phyloP scores from a whole-genome alignment of 2,329 filamentous ascomycete species.

The Periconia sp. region DNA sequence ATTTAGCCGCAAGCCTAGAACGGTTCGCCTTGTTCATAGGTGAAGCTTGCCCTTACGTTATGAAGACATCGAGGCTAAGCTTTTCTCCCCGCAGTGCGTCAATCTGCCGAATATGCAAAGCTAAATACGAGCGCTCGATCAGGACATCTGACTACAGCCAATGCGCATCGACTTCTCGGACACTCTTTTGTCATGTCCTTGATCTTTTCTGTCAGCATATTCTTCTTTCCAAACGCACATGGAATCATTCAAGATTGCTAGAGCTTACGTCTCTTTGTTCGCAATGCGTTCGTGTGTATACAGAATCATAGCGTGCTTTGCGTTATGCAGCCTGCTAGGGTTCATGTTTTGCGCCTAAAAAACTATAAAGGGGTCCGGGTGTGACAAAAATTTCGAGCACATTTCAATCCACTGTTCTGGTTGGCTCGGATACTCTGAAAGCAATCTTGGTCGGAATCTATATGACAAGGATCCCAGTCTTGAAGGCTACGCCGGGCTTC shows the following conservation, averaged over 20 bases:
- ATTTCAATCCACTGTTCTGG: constrained; percentile 11
- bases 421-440: constrained; percentile 20
- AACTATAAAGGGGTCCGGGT: constrained; percentile 15
- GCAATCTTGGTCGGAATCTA: constrained; percentile 28
- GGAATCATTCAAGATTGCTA: no score
- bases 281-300: background rate
- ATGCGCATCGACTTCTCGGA: background rate
- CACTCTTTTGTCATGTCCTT: background rate
- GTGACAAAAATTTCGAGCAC: constrained; percentile 20
- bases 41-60: constrained; percentile 13
- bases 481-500: constrained; percentile 9
- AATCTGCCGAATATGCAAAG: constrained; percentile 28
- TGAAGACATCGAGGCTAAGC: constrained; percentile 24
- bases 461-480: constrained; percentile 10
- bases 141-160: background rate
- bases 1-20: constrained; percentile 33
- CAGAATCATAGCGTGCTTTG: constrained; percentile 1
- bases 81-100: constrained; percentile 32
- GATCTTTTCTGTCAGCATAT: no score
- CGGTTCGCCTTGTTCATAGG: constrained; percentile 19
- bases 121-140: constrained; percentile 13
- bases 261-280: no score
- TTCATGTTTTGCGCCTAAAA: constrained; percentile 13
- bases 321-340: constrained; percentile 4
- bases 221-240: no score